A percentile compares a stretch with the other conserved stretches of the same genome.
Evolutionary conservation across 768 basidiomycete genomes (phyloP).

Genomic region (Xerocomus brunneocitrinus): DNA sequence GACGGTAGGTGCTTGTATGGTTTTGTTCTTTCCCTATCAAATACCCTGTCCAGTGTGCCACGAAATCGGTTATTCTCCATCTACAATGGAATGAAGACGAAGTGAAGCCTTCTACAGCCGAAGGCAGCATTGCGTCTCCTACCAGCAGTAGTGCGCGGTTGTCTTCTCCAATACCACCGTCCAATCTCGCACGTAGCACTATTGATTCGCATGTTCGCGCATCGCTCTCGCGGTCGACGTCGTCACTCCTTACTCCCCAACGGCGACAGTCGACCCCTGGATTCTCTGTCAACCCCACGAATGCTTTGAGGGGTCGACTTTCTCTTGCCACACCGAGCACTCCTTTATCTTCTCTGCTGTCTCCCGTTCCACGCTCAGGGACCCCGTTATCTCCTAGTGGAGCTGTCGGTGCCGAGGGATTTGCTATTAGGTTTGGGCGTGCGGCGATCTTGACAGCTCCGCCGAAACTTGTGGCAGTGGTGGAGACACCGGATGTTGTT

Average conservation of each 20-base stretch:
- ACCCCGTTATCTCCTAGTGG: constrained; percentile 32
- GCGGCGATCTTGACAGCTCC: constrained; percentile 78
- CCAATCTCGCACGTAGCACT: constrained; percentile 15
- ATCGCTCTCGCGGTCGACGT: constrained; percentile 50
- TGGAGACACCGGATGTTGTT: constrained; percentile 86
- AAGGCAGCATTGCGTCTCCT: constrained; percentile 23
- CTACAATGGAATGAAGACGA: constrained; percentile 80
- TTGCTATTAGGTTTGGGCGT: constrained; percentile 54
- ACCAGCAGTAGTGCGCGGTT: constrained; percentile 16
- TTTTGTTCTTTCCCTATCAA: neutral
- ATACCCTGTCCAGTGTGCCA: constrained; percentile 63
- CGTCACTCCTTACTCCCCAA: constrained; percentile 40
- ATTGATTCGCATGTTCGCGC: constrained; percentile 40
- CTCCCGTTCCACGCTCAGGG: constrained; percentile 30
- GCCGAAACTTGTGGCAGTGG: constrained; percentile 76
- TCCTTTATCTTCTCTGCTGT: constrained; percentile 32
- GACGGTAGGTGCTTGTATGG: constrained; percentile 52
- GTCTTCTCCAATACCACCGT: constrained; percentile 28
- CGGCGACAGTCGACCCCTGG: constrained; percentile 32
- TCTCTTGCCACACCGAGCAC: constrained; percentile 40
- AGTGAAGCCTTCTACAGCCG: constrained; percentile 13
- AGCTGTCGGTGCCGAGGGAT: constrained; percentile 29
- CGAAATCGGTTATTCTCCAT: constrained; percentile 81
- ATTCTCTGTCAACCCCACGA: constrained; percentile 32
- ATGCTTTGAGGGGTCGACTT: constrained; percentile 41